Percentiles rank a stretch among this genome's conserved stretches.
Conservation (phyloP, 2,329 filamentous ascomycete genomes). For the Neopestalotiopsis sp. region DNA sequence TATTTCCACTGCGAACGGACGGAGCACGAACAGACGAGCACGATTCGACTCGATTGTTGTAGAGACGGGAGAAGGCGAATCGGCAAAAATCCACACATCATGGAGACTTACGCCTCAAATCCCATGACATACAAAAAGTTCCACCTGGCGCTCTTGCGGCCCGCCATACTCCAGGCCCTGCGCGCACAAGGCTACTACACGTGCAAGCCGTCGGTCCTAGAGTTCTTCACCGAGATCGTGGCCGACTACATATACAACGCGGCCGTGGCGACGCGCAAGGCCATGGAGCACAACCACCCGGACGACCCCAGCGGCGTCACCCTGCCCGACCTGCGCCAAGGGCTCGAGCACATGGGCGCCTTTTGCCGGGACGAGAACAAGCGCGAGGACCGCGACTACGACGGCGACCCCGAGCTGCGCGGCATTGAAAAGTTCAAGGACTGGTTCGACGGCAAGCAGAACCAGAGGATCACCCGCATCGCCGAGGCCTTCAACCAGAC, state of each 20-base stretch:
- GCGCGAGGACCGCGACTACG: conserved; percentile 68
- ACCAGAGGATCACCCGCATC: conserved; percentile 81
- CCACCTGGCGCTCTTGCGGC: conserved; percentile 78
- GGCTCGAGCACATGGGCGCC: conserved; percentile 80
- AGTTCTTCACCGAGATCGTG: conserved; percentile 86
- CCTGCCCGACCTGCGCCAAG: conserved; percentile 82
- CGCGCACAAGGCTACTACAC: conserved; percentile 89
- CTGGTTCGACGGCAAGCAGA: conserved; percentile 77
- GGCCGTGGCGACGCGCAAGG: conserved; percentile 72
- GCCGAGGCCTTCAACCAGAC: conserved; percentile 65
- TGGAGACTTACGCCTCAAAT: conserved; percentile 8
- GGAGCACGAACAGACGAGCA: neutral
- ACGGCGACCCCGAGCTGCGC: conserved; percentile 74
- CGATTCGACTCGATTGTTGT: neutral
- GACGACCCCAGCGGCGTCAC: conserved; percentile 60
- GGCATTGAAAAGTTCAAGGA: conserved; percentile 79
- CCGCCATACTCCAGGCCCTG: conserved; percentile 87
- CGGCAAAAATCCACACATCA: neutral
- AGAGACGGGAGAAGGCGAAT: too few species aligned
- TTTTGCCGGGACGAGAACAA: conserved; percentile 71
- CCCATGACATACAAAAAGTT: conserved; percentile 28
- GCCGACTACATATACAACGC: conserved; percentile 80
- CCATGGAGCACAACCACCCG: conserved; percentile 71
- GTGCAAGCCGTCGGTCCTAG: conserved; percentile 80
- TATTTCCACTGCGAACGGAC: too few species aligned